phyloP scores from a whole-genome alignment of 306 rosid genomes.

The Sicyos edulis region DNA sequence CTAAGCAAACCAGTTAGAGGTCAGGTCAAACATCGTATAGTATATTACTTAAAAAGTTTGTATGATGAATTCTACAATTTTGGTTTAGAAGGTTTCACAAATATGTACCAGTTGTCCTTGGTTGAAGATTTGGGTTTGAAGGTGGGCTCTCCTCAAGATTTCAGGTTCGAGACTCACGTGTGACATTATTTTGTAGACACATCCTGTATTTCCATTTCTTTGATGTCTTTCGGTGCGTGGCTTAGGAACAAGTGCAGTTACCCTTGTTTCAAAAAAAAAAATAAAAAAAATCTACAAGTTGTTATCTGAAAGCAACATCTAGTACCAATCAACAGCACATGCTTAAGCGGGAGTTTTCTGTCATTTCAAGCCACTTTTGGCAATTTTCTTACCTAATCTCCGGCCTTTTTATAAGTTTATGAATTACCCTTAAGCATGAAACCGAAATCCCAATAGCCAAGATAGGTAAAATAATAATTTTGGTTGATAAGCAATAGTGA shows the following conservation, averaged over 20 bases:
- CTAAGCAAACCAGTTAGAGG: conserved; percentile 1
- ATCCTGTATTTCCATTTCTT: too few relatives aligned
- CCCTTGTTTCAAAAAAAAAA: too few relatives aligned
- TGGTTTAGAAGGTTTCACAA: background rate
- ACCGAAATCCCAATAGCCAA: background rate
- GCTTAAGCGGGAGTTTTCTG: conserved; percentile 10
- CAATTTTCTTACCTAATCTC: background rate
- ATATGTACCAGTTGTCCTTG: conserved; percentile 12
- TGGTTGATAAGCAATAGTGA: too few relatives aligned
- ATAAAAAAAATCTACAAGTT: too few relatives aligned
- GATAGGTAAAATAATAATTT: background rate
- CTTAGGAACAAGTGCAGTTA: too few relatives aligned
- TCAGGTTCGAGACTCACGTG: too few relatives aligned
- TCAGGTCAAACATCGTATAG: background rate
- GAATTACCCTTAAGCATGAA: background rate
- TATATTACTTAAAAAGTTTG: background rate
- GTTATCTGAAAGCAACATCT: conserved; percentile 14
- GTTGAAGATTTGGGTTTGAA: too few relatives aligned
- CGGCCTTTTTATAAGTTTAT: background rate
- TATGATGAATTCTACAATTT: conserved; percentile 2
- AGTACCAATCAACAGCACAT: conserved; percentile 17
- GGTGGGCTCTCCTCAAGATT: too few relatives aligned
- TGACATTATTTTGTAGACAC: too few relatives aligned
- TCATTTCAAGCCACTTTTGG: background rate
- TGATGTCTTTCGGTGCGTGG: too few relatives aligned